Evolutionary conservation across 139 green algal genomes (phyloP), one percentile per base, ranked within the genome.

Genomic region (Mesotaenium endlicherianum): DNA sequence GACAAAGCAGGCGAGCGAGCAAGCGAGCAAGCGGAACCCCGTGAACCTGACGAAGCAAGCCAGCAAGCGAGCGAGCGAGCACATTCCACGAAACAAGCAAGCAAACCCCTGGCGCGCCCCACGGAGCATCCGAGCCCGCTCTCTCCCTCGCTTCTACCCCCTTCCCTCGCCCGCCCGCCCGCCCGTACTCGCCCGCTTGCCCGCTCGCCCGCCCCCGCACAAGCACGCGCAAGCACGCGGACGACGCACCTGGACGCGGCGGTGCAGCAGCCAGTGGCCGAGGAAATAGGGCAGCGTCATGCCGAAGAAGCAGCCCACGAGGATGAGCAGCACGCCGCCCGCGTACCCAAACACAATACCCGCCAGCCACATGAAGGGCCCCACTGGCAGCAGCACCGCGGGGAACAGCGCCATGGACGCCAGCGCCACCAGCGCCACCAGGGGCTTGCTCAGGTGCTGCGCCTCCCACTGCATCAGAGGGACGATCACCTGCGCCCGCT

Each of bases 341-440:
- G 58, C 59, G 55, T 84, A 87, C 3, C 75, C 81, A 20, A 87
- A 87, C 36, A 67, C 40, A 40, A 84, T 69, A 17, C 81, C 81
- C 16, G 41, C 31, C 2, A 87, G 75, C 81, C 81, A 87, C 55
- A 87, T 72, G 6, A 43, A 64, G 6, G 81, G 81, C 1, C 72
- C 49, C 39, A 49, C 45, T 11, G 81, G 81, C 14, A 87, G 0
- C 2, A 87, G 31, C 20, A 87, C 42, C 34, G 59, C 72, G 2
- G 71, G 81, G 40, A 82, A 84, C 14, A 87, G 26, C 17, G 75
- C 50, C 26, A 87, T 43, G 34, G 42, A 86, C 14, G 49, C 14
- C 20, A 80, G 44, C 5, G 41, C 47, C 16, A 83, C 57, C 0
- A 77, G 38, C 11, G 42, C 72, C 36, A 84, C 57, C 17, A 84